These are phyloP conservation scores for Lantana camara DNA, from an alignment of 257 asterid genomes.

Conservation along the genomic window DNA sequence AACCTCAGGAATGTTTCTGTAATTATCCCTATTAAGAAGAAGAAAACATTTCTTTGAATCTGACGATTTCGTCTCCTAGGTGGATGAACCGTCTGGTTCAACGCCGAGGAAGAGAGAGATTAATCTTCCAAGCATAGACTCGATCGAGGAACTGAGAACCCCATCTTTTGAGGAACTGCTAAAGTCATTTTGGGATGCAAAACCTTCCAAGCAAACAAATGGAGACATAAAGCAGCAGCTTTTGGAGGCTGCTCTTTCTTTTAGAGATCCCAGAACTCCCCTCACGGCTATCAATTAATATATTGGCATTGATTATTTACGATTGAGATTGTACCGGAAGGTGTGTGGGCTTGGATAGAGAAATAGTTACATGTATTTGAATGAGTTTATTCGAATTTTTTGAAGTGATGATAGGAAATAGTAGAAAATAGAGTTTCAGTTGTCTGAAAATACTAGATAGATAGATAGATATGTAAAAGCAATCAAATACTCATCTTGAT, in stretches of 20 bases:
- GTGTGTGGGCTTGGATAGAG: too few relatives aligned
- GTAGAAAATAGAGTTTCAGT: too few relatives aligned
- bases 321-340: too few relatives aligned
- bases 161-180: slow-evolving; percentile 85
- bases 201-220: slow-evolving; percentile 68
- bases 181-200: slow-evolving; percentile 79
- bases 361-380: too few relatives aligned
- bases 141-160: slow-evolving; percentile 87
- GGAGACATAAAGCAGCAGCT: slow-evolving; percentile 73
- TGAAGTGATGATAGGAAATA: too few relatives aligned
- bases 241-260: slow-evolving; percentile 54
- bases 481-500: too few relatives aligned
- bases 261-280: slow-evolving; percentile 79
- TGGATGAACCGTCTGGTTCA: slow-evolving; percentile 89
- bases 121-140: slow-evolving; percentile 65
- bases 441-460: too few relatives aligned
- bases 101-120: slow-evolving; percentile 73
- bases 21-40: too few relatives aligned
- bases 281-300: slow-evolving; percentile 68
- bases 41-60: too few relatives aligned
- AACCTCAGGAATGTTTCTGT: too few relatives aligned
- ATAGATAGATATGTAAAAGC: too few relatives aligned
- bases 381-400: too few relatives aligned
- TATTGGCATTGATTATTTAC: neutral
- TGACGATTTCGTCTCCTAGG: slow-evolving; percentile 36